phyloP scores from a whole-genome alignment of 2,329 filamentous ascomycete species.

The Purpureocillium takamizusanense region DNA sequence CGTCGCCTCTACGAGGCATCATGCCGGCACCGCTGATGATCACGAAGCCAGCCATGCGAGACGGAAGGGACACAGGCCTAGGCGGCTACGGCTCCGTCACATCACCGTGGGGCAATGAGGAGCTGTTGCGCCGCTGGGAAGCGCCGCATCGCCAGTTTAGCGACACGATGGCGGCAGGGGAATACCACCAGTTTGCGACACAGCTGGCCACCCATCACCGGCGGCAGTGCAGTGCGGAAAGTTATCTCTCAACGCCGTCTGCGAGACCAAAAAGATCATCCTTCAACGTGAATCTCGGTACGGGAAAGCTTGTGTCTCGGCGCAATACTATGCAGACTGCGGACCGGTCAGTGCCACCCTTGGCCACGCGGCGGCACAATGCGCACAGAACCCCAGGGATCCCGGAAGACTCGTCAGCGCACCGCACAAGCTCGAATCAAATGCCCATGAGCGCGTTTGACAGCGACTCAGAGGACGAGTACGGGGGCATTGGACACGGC shows the following conservation, averaged over 20 bases:
- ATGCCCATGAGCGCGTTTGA: slow-evolving; percentile 21
- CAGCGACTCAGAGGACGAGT: slow-evolving; percentile 21
- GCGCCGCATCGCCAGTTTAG: slow-evolving; percentile 16
- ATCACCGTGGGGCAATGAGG: slow-evolving; percentile 4
- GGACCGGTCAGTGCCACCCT: not conserved
- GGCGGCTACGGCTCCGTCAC: slow-evolving; percentile 1
- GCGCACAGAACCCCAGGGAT: not conserved
- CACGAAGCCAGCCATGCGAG: slow-evolving; percentile 2
- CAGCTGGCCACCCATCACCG: slow-evolving; percentile 16
- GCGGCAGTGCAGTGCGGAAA: not conserved
- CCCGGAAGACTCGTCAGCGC: too few species aligned
- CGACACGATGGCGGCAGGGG: slow-evolving; percentile 20
- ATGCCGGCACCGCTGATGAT: slow-evolving; percentile 6
- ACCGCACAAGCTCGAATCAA: not conserved
- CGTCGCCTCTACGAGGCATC: slow-evolving; percentile 8
- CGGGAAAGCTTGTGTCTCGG: slow-evolving; percentile 16
- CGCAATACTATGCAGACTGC: slow-evolving; percentile 11
- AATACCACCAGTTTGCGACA: slow-evolving; percentile 25
- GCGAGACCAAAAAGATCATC: slow-evolving; percentile 9
- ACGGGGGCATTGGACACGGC: slow-evolving; percentile 6
- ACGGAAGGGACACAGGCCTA: slow-evolving; percentile 4
- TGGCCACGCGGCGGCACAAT: not conserved
- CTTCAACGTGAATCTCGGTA: slow-evolving; percentile 14
- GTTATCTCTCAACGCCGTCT: not conserved
- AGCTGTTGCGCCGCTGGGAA: slow-evolving; percentile 8